A percentile compares a stretch with the other conserved stretches of the same genome.
phyloP scores from a whole-genome alignment of 2,329 filamentous ascomycete species.

The Talaromyces rugulosus region DNA sequence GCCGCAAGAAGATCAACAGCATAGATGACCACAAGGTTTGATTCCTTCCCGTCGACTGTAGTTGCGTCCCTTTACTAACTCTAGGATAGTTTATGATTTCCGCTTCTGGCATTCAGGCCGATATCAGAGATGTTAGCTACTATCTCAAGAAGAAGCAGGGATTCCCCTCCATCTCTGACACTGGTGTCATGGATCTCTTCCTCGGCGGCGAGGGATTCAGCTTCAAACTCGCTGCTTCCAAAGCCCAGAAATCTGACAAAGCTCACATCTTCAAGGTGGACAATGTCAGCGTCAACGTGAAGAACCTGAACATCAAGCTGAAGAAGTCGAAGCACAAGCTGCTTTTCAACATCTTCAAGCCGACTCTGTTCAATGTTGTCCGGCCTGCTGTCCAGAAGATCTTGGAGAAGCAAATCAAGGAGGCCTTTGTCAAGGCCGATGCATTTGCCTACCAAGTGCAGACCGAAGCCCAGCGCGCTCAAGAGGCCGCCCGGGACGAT shows the following conservation, averaged over 20 bases:
- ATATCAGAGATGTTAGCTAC: constrained; percentile 85
- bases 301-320: constrained; percentile 79
- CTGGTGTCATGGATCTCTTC: constrained; percentile 81
- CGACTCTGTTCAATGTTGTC: constrained; percentile 76
- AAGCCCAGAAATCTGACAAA: constrained; percentile 67
- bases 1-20: constrained; percentile 79
- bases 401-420: constrained; percentile 82
- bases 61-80: background rate
- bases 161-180: constrained; percentile 83
- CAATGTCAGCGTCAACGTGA: constrained; percentile 77
- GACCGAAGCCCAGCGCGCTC: constrained; percentile 71
- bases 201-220: constrained; percentile 83
- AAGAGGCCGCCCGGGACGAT: constrained; percentile 61
- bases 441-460: constrained; percentile 70
- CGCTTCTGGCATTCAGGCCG: constrained; percentile 87
- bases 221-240: constrained; percentile 87
- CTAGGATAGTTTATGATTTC: constrained; percentile 62
- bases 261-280: constrained; percentile 94
- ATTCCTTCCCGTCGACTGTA: background rate
- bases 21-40: constrained; percentile 71
- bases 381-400: constrained; percentile 82
- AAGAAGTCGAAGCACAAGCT: constrained; percentile 95
- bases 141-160: constrained; percentile 94
- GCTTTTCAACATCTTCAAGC: constrained; percentile 81
- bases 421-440: constrained; percentile 74